Conservation (phyloP, 1,284 basidiomycete genomes). For the Ceratobasidium papillatum region DNA sequence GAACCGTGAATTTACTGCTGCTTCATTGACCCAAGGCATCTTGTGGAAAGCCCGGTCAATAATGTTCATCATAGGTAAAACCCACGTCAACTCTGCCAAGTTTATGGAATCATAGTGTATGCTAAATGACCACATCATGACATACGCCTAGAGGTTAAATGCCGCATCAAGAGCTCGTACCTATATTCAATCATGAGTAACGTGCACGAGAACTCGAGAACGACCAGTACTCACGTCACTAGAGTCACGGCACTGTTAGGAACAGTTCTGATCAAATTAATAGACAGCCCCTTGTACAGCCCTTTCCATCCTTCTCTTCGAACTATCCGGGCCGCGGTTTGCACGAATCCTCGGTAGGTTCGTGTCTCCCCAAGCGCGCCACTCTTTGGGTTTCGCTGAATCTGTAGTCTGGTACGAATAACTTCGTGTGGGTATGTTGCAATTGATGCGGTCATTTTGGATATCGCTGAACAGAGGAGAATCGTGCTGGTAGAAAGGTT, state of each 20-base stretch:
- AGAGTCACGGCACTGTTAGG: constrained; percentile 94
- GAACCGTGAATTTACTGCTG: too few species aligned
- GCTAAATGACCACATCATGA: not conserved
- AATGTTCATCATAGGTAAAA: too few species aligned
- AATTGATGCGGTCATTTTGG: constrained; percentile 94
- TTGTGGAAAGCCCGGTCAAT: too few species aligned
- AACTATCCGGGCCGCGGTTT: constrained; percentile 77
- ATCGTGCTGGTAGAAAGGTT: constrained; percentile 72
- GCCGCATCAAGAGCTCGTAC: constrained; percentile 58
- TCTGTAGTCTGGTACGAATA: constrained; percentile 89
- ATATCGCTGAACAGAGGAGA: constrained; percentile 83
- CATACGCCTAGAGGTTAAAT: constrained; percentile 45
- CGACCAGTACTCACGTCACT: constrained; percentile 77
- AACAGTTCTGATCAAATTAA: constrained; percentile 91
- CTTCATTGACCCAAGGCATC: too few species aligned
- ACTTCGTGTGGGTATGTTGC: constrained; percentile 97
- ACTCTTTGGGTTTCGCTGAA: constrained; percentile 68
- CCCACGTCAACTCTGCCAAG: too few species aligned
- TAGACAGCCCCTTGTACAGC: constrained; percentile 88
- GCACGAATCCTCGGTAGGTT: constrained; percentile 67
- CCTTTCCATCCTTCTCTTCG: constrained; percentile 84
- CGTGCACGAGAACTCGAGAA: not conserved
- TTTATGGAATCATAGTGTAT: too few species aligned
- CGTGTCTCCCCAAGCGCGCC: constrained; percentile 48
- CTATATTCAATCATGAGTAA: constrained; percentile 44